Evolutionary conservation across 2,329 filamentous ascomycete genomes (phyloP).

Genomic region (Neocatenulostroma microsporum): DNA sequence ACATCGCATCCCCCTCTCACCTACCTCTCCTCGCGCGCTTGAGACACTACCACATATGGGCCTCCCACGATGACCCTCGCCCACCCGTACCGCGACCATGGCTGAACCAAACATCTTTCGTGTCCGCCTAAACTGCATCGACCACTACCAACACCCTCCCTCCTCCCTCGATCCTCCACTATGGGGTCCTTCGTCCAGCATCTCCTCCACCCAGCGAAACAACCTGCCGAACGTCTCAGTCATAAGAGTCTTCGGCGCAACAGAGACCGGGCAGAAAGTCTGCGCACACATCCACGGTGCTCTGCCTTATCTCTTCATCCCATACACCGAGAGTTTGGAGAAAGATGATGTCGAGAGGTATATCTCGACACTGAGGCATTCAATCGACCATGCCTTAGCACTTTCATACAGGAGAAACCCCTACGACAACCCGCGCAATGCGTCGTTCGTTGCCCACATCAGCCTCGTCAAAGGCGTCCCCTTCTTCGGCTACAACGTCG

Average conservation of each 20-base stretch:
- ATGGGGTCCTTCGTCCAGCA: slow-evolving; percentile 41
- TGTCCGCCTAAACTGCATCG: slow-evolving; percentile 89
- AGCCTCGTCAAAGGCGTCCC: slow-evolving; percentile 87
- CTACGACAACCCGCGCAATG: slow-evolving; percentile 49
- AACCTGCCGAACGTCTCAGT: slow-evolving; percentile 71
- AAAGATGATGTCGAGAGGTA: slow-evolving; percentile 58
- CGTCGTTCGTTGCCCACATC: slow-evolving; percentile 77
- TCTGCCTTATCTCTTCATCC: slow-evolving; percentile 87
- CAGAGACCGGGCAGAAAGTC: slow-evolving; percentile 93
- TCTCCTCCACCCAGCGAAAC: slow-evolving; percentile 50
- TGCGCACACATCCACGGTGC: slow-evolving; percentile 94
- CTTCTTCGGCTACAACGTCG: slow-evolving; percentile 93
- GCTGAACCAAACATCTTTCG: slow-evolving; percentile 64
- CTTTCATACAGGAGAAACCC: slow-evolving; percentile 74
- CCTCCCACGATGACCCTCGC: slow-evolving; percentile 22
- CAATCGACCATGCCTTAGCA: slow-evolving; percentile 84
- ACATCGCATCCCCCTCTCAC: too few relatives aligned
- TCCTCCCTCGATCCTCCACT: slow-evolving; percentile 75
- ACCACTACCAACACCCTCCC: slow-evolving; percentile 79
- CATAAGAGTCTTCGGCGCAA: slow-evolving; percentile 83
- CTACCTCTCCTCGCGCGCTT: too few relatives aligned
- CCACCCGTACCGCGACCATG: slow-evolving; percentile 21
- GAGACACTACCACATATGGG: too few relatives aligned
- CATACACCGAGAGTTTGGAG: slow-evolving; percentile 20
- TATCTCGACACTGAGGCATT: slow-evolving; percentile 69